Percentiles rank a stretch among this genome's conserved stretches.
phyloP scores from a whole-genome alignment of 306 rosid species.

The Citrullus amarus region DNA sequence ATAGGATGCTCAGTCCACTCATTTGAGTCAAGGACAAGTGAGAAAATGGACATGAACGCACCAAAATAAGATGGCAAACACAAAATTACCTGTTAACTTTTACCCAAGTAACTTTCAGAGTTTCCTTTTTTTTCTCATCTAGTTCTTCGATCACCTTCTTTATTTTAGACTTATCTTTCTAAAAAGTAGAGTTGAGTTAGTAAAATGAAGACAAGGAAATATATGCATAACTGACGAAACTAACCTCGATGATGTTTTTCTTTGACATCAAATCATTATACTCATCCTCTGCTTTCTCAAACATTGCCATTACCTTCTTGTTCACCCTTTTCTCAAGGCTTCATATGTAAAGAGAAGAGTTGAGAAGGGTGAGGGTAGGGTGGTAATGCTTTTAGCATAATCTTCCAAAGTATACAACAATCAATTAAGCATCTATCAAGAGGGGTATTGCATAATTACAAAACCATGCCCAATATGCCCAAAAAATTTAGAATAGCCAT shows the following conservation, averaged over 20 bases:
- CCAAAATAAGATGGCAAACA: neutral
- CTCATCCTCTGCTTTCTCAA: conserved; percentile 99
- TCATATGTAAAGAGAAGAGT: conserved; percentile 16
- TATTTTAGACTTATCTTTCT: conserved; percentile 95
- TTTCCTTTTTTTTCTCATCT: conserved; percentile 97
- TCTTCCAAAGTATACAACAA: neutral
- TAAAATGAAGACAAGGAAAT: conserved; percentile 8
- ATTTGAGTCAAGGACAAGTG: neutral
- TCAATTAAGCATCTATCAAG: neutral
- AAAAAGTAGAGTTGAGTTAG: conserved; percentile 20
- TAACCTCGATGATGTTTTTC: conserved; percentile 94
- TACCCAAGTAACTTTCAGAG: conserved; percentile 82
- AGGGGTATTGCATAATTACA: neutral
- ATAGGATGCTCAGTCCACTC: conserved; percentile 1
- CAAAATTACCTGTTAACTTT: conserved; percentile 66
- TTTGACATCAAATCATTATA: conserved; percentile 83
- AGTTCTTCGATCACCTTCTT: conserved; percentile 94
- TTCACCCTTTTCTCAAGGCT: conserved; percentile 99
- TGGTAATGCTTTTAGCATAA: neutral
- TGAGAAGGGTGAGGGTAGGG: neutral
- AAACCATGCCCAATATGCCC: neutral
- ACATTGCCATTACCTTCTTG: conserved; percentile 99
- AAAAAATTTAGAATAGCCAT: neutral
- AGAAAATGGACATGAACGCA: conserved; percentile 2
- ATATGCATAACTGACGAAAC: neutral